A percentile compares a stretch with the other conserved stretches of the same genome.
These are phyloP conservation scores for Pseudogymnoascus sp. DNA, from an alignment of 2,329 filamentous ascomycete species.

Conservation along the genomic window DNA sequence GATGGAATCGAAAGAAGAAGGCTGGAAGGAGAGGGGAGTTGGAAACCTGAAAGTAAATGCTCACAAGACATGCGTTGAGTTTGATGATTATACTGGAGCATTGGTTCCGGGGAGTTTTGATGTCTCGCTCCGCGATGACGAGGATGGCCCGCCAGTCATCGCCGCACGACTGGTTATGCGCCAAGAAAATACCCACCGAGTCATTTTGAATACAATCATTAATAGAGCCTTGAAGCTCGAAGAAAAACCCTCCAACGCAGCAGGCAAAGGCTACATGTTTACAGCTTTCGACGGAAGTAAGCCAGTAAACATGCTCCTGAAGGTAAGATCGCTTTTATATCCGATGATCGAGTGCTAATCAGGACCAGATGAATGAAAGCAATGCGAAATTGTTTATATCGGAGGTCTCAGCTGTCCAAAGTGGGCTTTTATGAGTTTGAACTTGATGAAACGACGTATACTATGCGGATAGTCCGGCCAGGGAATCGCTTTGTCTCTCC, in stretches of 20 bases:
- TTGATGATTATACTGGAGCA: slow-evolving; percentile 40
- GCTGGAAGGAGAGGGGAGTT: slow-evolving; percentile 83
- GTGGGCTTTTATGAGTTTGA: slow-evolving; percentile 20
- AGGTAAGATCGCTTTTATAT: slow-evolving; percentile 36
- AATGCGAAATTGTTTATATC: slow-evolving; percentile 25
- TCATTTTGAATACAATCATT: slow-evolving; percentile 79
- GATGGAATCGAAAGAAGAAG: slow-evolving; percentile 54
- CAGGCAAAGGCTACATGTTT: slow-evolving; percentile 58
- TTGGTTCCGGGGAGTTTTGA: slow-evolving; percentile 48
- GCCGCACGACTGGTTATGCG: slow-evolving; percentile 69
- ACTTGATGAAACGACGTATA: not conserved
- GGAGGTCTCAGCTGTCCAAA: slow-evolving; percentile 29
- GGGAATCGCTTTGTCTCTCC: slow-evolving; percentile 1
- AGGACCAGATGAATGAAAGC: slow-evolving; percentile 24
- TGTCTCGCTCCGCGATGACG: slow-evolving; percentile 41
- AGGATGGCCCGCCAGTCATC: slow-evolving; percentile 17
- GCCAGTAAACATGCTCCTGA: slow-evolving; percentile 51
- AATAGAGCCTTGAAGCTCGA: slow-evolving; percentile 73
- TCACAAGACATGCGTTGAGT: slow-evolving; percentile 46
- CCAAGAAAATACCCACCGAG: slow-evolving; percentile 77
- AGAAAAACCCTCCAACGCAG: slow-evolving; percentile 52
- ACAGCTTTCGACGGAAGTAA: slow-evolving; percentile 52
- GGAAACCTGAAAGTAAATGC: slow-evolving; percentile 82
- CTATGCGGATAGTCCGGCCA: not conserved
- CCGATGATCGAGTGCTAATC: slow-evolving; percentile 11